Evolutionary conservation across 768 basidiomycete species (phyloP).

Genomic region (Cantharellus anzutake): DNA sequence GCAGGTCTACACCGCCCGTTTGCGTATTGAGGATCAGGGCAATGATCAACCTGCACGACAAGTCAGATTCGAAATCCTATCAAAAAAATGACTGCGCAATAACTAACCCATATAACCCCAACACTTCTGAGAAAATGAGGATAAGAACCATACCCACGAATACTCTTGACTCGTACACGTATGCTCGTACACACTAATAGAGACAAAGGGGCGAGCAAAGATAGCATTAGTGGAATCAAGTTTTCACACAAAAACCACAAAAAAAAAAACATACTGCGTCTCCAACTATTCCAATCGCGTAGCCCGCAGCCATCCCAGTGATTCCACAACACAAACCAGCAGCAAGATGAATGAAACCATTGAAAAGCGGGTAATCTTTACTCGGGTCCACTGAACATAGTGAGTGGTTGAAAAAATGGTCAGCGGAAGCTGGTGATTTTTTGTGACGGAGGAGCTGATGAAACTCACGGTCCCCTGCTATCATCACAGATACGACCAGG

Average conservation of each 20-base stretch:
- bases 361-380: conserved; percentile 57
- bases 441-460: conserved; percentile 38
- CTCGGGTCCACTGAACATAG: conserved; percentile 33
- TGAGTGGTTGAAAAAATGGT: neutral
- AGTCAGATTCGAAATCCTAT: neutral
- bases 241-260: neutral
- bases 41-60: conserved; percentile 31
- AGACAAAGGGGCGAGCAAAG: neutral
- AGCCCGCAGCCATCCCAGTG: conserved; percentile 84
- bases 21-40: conserved; percentile 78
- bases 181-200: conserved; percentile 69
- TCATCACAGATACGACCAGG: conserved; percentile 71
- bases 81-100: neutral
- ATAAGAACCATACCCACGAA: conserved; percentile 96
- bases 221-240: neutral
- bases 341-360: conserved; percentile 82
- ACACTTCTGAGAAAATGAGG: conserved; percentile 79
- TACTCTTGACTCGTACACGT: conserved; percentile 74
- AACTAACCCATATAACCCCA: conserved; percentile 68
- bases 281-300: conserved; percentile 86
- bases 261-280: conserved; percentile 50
- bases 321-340: conserved; percentile 83
- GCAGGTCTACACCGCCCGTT: neutral
- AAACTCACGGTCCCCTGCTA: conserved; percentile 16
- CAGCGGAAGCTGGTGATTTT: neutral